A percentile compares a stretch with the other conserved stretches of the same genome.
Conservation (phyloP, 2,329 filamentous ascomycete genomes). For the Colletotrichum sojae region DNA sequence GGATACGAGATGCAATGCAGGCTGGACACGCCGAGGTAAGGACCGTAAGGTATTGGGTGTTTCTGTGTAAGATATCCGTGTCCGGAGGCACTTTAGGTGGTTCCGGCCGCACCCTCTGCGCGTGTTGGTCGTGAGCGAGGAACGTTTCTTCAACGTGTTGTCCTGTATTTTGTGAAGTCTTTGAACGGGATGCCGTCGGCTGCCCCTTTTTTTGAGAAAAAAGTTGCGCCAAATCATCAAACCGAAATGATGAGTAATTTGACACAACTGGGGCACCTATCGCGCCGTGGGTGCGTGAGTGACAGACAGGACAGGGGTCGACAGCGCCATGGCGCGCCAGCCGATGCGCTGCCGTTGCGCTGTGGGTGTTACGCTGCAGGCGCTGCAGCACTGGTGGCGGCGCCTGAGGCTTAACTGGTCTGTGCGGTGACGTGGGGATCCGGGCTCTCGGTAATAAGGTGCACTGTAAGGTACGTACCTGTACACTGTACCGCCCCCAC, state of each 20-base stretch:
- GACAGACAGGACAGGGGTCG: not conserved
- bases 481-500: no score
- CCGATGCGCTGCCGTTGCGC: not conserved
- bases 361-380: no score
- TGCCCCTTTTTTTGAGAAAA: constrained; percentile 10
- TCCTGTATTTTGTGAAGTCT: not conserved
- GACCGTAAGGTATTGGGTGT: no score
- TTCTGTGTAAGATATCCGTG: no score
- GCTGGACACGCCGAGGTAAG: not conserved
- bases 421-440: not conserved
- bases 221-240: constrained; percentile 24
- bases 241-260: constrained; percentile 35
- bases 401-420: no score
- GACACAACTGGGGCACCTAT: constrained; percentile 16
- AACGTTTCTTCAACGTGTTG: no score
- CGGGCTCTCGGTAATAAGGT: not conserved
- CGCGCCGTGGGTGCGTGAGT: not conserved
- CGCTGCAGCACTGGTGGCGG: no score
- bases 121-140: not conserved
- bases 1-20: not conserved
- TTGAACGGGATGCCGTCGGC: not conserved
- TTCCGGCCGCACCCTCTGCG: not conserved
- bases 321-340: not conserved
- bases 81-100: not conserved
- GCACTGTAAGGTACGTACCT: no score